phyloP scores from a whole-genome alignment of 2,329 filamentous ascomycete genomes.

The Fusarium setosum region DNA sequence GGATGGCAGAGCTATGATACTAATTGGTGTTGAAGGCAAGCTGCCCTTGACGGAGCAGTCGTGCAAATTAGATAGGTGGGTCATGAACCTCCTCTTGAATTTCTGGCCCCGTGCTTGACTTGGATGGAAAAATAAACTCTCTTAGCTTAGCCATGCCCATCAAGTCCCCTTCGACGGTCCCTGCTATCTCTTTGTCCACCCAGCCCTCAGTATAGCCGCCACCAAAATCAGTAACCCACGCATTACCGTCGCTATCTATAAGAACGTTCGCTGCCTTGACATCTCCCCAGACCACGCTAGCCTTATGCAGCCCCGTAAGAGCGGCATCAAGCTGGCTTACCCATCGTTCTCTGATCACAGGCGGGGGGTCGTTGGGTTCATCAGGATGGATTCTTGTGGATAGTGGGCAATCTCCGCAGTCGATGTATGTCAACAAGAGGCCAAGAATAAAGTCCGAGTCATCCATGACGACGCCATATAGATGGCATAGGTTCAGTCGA shows the following conservation, averaged over 20 bases:
- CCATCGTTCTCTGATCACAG: slow-evolving; percentile 26
- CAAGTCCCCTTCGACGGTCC: background rate
- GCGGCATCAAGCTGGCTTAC: slow-evolving; percentile 8
- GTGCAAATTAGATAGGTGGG: no score
- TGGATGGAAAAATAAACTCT: background rate
- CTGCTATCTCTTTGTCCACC: background rate
- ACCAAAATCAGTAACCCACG: slow-evolving; percentile 9
- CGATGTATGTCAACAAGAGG: slow-evolving; percentile 24
- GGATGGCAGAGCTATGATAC: no score
- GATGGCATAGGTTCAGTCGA: slow-evolving; percentile 21
- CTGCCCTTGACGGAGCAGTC: no score
- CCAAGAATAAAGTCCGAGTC: slow-evolving; percentile 22
- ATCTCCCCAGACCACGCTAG: background rate
- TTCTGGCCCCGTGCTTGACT: no score
- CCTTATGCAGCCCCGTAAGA: background rate
- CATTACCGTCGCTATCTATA: background rate
- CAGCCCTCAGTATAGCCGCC: background rate
- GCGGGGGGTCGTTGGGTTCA: slow-evolving; percentile 9
- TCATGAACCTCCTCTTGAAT: no score
- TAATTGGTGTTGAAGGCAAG: no score
- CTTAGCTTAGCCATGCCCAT: slow-evolving; percentile 3
- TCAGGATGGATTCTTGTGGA: background rate
- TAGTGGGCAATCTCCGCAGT: background rate
- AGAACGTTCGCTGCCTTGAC: slow-evolving; percentile 1
- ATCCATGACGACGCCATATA: slow-evolving; percentile 35